These are phyloP conservation scores for Chrysoporthe deuterocubensis DNA, from an alignment of 2,329 filamentous ascomycete genomes.

Conservation along the genomic window DNA sequence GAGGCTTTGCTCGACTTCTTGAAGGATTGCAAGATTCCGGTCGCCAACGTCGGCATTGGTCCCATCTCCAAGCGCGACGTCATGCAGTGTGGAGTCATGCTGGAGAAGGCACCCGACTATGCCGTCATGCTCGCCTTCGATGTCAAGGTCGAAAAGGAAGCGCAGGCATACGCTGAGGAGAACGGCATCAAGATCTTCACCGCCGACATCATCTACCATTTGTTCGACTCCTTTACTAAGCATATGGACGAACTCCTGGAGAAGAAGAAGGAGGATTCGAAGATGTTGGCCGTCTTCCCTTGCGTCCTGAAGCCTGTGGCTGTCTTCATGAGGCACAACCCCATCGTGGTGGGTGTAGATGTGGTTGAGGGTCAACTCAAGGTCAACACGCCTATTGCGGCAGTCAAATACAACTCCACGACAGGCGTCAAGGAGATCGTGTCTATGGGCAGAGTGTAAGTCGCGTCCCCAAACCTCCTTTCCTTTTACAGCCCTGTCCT, in stretches of 20 bases:
- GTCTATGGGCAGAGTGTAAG: conserved; percentile 89
- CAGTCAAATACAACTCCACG: conserved; percentile 77
- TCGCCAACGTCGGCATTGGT: conserved; percentile 95
- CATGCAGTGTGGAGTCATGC: conserved; percentile 92
- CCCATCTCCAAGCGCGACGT: conserved; percentile 98
- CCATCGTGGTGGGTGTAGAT: conserved; percentile 94
- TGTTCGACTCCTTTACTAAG: conserved; percentile 95
- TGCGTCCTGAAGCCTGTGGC: conserved; percentile 88
- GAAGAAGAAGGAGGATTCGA: conserved; percentile 94
- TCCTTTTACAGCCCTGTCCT: neutral
- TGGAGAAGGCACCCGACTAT: conserved; percentile 92
- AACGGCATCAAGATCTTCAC: conserved; percentile 97
- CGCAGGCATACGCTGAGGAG: conserved; percentile 86
- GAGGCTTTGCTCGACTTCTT: conserved; percentile 97
- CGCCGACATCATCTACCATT: conserved; percentile 97
- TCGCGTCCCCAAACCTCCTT: conserved; percentile 36
- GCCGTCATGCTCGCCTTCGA: conserved; percentile 99
- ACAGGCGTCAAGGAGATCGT: conserved; percentile 86
- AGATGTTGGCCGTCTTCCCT: conserved; percentile 95
- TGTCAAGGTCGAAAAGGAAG: conserved; percentile 98
- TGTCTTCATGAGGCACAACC: conserved; percentile 97
- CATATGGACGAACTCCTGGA: conserved; percentile 88
- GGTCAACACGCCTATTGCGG: conserved; percentile 87
- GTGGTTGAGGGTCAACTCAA: conserved; percentile 87
- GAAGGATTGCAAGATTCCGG: conserved; percentile 93